Conservation (phyloP, 2,329 filamentous ascomycete genomes). For the Blastomyces percursus region DNA sequence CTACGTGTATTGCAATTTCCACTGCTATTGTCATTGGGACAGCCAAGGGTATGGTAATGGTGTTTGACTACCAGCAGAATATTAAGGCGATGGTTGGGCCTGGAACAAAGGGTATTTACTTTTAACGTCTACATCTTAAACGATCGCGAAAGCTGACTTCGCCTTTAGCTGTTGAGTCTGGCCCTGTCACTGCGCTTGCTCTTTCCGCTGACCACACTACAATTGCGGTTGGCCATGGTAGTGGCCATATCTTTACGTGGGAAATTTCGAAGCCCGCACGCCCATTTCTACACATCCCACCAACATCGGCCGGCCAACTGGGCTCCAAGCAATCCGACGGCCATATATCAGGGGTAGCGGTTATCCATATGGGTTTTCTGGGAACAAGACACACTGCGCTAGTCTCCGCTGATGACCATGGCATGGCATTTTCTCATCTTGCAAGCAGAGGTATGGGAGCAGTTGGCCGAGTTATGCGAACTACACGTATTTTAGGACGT, state of each 20-base stretch:
- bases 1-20: slow-evolving; percentile 81
- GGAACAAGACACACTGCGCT: slow-evolving; percentile 88
- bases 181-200: slow-evolving; percentile 73
- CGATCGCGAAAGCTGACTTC: slow-evolving; percentile 2
- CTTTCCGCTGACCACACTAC: slow-evolving; percentile 91
- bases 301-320: slow-evolving; percentile 55
- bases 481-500: slow-evolving; percentile 76
- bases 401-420: slow-evolving; percentile 85
- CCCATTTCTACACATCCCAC: slow-evolving; percentile 79
- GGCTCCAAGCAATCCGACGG: slow-evolving; percentile 64
- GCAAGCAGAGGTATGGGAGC: slow-evolving; percentile 83
- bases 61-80: slow-evolving; percentile 96
- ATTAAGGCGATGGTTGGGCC: slow-evolving; percentile 88
- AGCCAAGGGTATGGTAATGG: slow-evolving; percentile 82
- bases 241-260: slow-evolving; percentile 94
- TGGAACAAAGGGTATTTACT: slow-evolving; percentile 64
- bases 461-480: slow-evolving; percentile 75
- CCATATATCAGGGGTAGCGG: slow-evolving; percentile 63
- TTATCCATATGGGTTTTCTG: slow-evolving; percentile 89
- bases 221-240: slow-evolving; percentile 77
- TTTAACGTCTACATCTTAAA: background rate
- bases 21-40: slow-evolving; percentile 84
- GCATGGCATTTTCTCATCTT: slow-evolving; percentile 97
- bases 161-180: slow-evolving; percentile 69
- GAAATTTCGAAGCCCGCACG: slow-evolving; percentile 71